phyloP scores from a whole-genome alignment of 495 filamentous ascomycete genomes.

The Patellaria atrata region DNA sequence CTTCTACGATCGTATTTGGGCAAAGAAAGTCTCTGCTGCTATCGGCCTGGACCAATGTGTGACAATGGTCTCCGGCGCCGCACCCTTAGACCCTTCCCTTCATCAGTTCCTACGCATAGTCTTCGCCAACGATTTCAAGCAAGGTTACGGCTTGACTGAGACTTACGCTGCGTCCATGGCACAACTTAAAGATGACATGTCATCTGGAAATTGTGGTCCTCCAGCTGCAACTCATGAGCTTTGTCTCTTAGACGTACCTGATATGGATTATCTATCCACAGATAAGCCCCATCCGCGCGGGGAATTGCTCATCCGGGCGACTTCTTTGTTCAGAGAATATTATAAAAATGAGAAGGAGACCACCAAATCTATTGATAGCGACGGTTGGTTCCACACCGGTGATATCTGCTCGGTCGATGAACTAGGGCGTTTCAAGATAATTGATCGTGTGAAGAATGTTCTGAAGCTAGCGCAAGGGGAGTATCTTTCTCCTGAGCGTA shows the following conservation, averaged over 20 bases:
- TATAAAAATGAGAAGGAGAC: slow-evolving; percentile 83
- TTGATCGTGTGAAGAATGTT: slow-evolving; percentile 96
- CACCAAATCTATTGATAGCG: slow-evolving; percentile 59
- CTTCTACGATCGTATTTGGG: slow-evolving; percentile 85
- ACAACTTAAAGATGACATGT: slow-evolving; percentile 56
- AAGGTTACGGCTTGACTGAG: slow-evolving; percentile 93
- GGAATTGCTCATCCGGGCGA: slow-evolving; percentile 73
- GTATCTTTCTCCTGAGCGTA: slow-evolving; percentile 92
- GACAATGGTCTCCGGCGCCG: slow-evolving; percentile 75
- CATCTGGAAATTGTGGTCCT: slow-evolving; percentile 67
- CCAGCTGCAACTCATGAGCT: slow-evolving; percentile 52
- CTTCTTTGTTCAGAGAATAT: slow-evolving; percentile 68
- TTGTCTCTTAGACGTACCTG: slow-evolving; percentile 75
- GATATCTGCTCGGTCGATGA: slow-evolving; percentile 77
- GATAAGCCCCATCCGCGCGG: slow-evolving; percentile 91
- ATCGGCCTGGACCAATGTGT: slow-evolving; percentile 63
- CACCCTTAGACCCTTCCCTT: slow-evolving; percentile 74
- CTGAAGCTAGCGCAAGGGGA: slow-evolving; percentile 96
- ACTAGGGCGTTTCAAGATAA: slow-evolving; percentile 75
- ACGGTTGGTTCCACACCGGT: slow-evolving; percentile 95
- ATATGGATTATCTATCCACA: slow-evolving; percentile 84
- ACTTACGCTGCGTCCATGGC: slow-evolving; percentile 68
- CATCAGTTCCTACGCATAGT: slow-evolving; percentile 79
- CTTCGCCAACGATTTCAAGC: slow-evolving; percentile 63
- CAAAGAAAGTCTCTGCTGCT: slow-evolving; percentile 68